Evolutionary conservation across 1,139 yeast species (phyloP).

Genomic region (Yamadazyma pseudoaaseri): DNA sequence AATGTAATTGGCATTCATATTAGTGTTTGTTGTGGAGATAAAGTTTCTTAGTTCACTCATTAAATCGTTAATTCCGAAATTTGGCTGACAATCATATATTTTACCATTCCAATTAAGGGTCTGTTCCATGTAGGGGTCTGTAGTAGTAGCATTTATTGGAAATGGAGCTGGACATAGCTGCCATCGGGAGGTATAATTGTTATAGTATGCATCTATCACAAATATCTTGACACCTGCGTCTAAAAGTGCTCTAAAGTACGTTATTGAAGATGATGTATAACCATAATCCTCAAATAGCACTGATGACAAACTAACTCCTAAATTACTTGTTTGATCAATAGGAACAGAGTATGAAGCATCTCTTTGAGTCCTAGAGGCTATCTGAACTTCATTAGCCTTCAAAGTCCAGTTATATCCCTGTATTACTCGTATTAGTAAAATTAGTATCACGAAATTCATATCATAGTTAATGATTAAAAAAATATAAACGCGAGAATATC

Average conservation of each 20-base stretch:
- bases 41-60: slow-evolving; percentile 35
- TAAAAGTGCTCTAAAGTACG: slow-evolving; percentile 36
- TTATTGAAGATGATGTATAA: slow-evolving; percentile 45
- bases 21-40: slow-evolving; percentile 51
- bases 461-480: not conserved
- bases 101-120: slow-evolving; percentile 29
- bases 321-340: slow-evolving; percentile 52
- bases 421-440: not conserved
- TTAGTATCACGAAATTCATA: not conserved
- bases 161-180: slow-evolving; percentile 67
- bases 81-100: slow-evolving; percentile 40
- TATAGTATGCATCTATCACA: slow-evolving; percentile 67
- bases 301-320: slow-evolving; percentile 58
- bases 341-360: slow-evolving; percentile 59
- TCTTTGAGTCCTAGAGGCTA: slow-evolving; percentile 63
- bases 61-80: slow-evolving; percentile 41
- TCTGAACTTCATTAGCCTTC: slow-evolving; percentile 11
- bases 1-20: slow-evolving; percentile 54
- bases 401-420: slow-evolving; percentile 19
- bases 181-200: slow-evolving; percentile 51
- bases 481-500: not conserved
- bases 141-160: slow-evolving; percentile 26
- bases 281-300: slow-evolving; percentile 53
- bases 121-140: slow-evolving; percentile 9
- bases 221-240: slow-evolving; percentile 52